phyloP scores from a whole-genome alignment of 2,329 filamentous ascomycete genomes.

The Claviceps sp. region DNA sequence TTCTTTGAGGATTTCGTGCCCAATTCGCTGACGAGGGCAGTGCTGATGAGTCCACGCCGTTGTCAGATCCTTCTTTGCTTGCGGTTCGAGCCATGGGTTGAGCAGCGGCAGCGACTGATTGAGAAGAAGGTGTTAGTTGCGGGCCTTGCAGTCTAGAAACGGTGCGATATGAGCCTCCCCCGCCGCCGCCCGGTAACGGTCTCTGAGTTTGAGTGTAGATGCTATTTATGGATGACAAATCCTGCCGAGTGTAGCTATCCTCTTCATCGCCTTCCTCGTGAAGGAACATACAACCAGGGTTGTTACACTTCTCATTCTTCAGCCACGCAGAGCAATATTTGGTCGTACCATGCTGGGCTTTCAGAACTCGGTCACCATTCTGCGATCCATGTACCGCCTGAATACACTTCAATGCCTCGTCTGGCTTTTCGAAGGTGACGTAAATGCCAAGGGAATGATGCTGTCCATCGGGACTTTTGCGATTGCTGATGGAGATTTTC shows the following conservation, averaged over 20 bases:
- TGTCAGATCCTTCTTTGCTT: conserved; percentile 65
- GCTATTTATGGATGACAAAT: conserved; percentile 88
- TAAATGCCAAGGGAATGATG: conserved; percentile 92
- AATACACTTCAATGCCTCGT: conserved; percentile 83
- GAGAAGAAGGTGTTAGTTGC: conserved; percentile 25
- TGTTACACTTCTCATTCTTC: conserved; percentile 85
- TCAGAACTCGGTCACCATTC: conserved; percentile 76
- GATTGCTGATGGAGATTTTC: conserved; percentile 96
- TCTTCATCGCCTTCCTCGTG: conserved; percentile 98
- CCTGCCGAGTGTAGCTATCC: conserved; percentile 89
- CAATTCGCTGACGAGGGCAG: conserved; percentile 87
- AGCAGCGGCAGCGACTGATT: conserved; percentile 30
- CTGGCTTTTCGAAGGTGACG: conserved; percentile 89
- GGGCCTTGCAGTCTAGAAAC: conserved; percentile 37
- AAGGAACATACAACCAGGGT: conserved; percentile 94
- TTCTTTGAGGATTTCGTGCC: conserved; percentile 60
- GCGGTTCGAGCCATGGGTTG: conserved; percentile 60
- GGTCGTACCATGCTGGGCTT: conserved; percentile 74
- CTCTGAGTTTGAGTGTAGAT: conserved; percentile 72
- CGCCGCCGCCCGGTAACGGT: conserved; percentile 38
- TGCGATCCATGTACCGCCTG: conserved; percentile 81
- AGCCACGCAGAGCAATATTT: conserved; percentile 98
- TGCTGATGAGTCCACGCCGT: conserved; percentile 69
- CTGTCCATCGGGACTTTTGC: conserved; percentile 61
- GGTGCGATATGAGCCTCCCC: conserved; percentile 38